Base-by-base conservation (phyloP, 139 green algal species). In the Auxenochlorella protothecoides region DNA sequence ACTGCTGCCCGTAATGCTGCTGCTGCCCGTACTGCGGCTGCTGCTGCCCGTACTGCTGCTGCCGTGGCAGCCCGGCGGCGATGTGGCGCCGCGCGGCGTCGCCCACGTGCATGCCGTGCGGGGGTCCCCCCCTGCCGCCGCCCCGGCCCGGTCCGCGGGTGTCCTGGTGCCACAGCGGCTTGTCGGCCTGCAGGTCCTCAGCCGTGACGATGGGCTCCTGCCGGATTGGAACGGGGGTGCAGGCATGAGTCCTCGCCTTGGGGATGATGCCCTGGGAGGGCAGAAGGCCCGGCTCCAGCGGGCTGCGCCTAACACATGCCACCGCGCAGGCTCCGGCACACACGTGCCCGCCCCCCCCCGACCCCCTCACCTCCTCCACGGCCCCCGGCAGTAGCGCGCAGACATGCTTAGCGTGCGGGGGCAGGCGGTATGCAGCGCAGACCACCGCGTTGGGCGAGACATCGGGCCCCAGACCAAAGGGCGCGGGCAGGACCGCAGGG, bases 381-480 rank as follows among this genome's bases (percentile, higher is more conserved):
- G 77, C 77, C n/a, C 77, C 77, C 16, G 73, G 77, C 57, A 82
- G 68, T 55, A 82, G 68, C 16, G 59, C 56, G 51, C 56, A 62
- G 51, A 68, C 51, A 78, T 95, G 89, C 9, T 65, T 70, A 62
- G 85, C 72, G 73, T 89, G 80, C 5, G 73, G 75, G 5, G 89
- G 89, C 65, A 89, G 75, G 55, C 72, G 63, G 85, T 89, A 96
- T 6, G 75, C 72, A 59, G 78, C 81, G 69, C 79, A 89, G 64
- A 92, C 72, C 7, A 92, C 90, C 5, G 78, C 61, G 78, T 97
- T 97, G 75, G 74, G 68, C 5, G 72, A 83, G 55, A 97, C 83
- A 73, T 93, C 89, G 11, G 83, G 77, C 53, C 86, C 86, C 53
- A 95, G 76, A 65, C 67, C 69, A 60, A 90, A 92, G 27, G 92